These are phyloP conservation scores for Pythium sukuiense DNA, from an alignment of 352 stramenopile genomes.

Conservation along the genomic window DNA sequence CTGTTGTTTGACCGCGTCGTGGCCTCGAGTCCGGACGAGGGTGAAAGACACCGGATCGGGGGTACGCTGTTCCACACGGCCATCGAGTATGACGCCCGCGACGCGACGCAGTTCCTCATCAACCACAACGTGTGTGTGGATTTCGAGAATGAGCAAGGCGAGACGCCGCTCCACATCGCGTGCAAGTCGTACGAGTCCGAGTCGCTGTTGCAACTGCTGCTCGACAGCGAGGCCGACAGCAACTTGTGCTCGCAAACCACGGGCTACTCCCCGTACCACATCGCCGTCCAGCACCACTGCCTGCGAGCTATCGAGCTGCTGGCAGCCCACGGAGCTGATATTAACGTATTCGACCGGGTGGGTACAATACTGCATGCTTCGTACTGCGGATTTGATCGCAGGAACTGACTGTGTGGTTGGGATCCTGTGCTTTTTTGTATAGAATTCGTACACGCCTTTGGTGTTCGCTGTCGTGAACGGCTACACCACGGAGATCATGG, in stretches of 20 bases:
- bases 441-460: conserved; percentile 21
- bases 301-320: conserved; percentile 16
- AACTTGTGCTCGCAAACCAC: conserved; percentile 9
- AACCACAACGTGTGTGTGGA: conserved; percentile 17
- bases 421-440: background rate
- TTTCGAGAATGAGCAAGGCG: conserved; percentile 9
- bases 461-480: conserved; percentile 18
- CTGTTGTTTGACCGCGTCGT: conserved; percentile 21
- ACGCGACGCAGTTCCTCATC: conserved; percentile 10
- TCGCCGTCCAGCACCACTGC: conserved; percentile 23
- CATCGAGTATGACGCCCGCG: conserved; percentile 21
- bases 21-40: background rate
- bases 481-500: conserved; percentile 20
- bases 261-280: conserved; percentile 20
- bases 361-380: too few species aligned
- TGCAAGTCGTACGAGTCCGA: conserved; percentile 16
- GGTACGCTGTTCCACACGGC: conserved; percentile 24
- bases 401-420: too few species aligned
- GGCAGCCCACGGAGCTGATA: conserved; percentile 8
- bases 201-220: conserved; percentile 16
- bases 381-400: too few species aligned
- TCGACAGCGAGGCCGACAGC: conserved; percentile 13
- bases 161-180: conserved; percentile 23
- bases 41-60: conserved; percentile 6
- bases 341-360: conserved; percentile 29